Base-by-base conservation (phyloP, 2,329 filamentous ascomycete species). In the Thielaviopsis populi region DNA sequence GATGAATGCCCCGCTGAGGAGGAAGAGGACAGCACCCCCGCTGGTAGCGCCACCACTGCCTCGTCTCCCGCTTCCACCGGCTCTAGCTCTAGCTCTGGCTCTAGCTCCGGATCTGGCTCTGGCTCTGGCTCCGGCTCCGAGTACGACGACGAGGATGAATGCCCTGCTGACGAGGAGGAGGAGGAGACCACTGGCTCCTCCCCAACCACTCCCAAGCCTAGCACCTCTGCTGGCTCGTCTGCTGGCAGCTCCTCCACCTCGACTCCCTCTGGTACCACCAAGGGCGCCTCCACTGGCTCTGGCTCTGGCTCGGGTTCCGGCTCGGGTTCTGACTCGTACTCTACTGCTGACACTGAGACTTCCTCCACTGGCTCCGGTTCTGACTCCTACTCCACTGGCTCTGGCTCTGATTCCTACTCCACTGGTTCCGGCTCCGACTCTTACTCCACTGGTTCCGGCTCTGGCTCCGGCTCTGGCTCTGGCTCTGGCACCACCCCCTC, bases 1-100 rank as follows among this genome's bases (percentile, higher is more conserved):
- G 60, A 62, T 37, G 40, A 63, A 33, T 63, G 61, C 30, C 30
- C 19, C 10, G 53, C 22, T n/a, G 63, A 53, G 30, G 46, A 50
- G 19, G 22, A 56, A 27, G 24, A 22, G 6, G 24, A 11, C 13
- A 27, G 10, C 22, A 56, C 53, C 37, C 27, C 53, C 19, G 11
- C 46, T 3, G 24, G 19, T 19, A 15, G 17, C 3, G 17, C 0
- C 17, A 37, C 53, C 19, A 30, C 53, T 30, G 48, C 15, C n/a
- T 56, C 53, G 22, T 56, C 53, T n/a, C 27, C 48, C 6, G 13
- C n/a, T n/a, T n/a, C n/a, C n/a, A n/a, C 48, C 43, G 19, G 6
- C 43, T 48, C 37, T 22, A 24, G n/a, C 11, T 41, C 24, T 19
- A 41, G 37, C 2, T 11, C 30, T 10, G 54, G 22, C 42, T 33